phyloP scores from a whole-genome alignment of 1,284 basidiomycete genomes.

The Ustilago crameri region DNA sequence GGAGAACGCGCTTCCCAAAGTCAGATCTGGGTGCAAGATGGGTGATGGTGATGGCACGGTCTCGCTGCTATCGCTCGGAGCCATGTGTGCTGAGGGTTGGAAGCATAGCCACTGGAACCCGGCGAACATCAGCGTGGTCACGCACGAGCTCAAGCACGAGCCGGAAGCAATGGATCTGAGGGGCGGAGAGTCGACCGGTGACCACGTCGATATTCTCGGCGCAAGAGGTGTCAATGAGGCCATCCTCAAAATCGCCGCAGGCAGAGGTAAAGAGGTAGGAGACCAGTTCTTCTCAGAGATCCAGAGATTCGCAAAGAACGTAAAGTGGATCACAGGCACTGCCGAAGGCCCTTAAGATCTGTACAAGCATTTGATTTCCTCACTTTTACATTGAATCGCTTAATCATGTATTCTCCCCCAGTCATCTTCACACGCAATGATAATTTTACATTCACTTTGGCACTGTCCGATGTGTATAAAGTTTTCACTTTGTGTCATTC shows the following conservation, averaged over 20 bases:
- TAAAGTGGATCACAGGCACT: slow-evolving; percentile 48
- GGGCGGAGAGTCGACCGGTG: slow-evolving; percentile 77
- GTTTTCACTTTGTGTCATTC: too few species aligned
- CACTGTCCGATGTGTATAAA: too few species aligned
- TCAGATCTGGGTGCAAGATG: slow-evolving; percentile 61
- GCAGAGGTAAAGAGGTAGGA: slow-evolving; percentile 69
- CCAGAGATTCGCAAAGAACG: slow-evolving; percentile 63
- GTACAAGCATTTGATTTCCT: too few species aligned
- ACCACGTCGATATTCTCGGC: slow-evolving; percentile 91
- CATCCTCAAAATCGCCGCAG: slow-evolving; percentile 87
- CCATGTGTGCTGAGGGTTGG: slow-evolving; percentile 95
- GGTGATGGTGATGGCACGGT: slow-evolving; percentile 90
- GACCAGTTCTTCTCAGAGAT: slow-evolving; percentile 84
- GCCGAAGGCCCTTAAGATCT: slow-evolving; percentile 12
- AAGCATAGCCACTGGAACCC: slow-evolving; percentile 92
- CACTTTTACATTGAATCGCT: too few species aligned
- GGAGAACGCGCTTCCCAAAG: slow-evolving; percentile 51
- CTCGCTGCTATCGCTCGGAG: slow-evolving; percentile 84
- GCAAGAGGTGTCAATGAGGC: slow-evolving; percentile 87
- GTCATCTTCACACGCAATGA: too few species aligned
- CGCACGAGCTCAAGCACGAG: slow-evolving; percentile 88
- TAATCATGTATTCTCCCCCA: too few species aligned
- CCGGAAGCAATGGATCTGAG: slow-evolving; percentile 81
- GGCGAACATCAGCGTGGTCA: slow-evolving; percentile 78
- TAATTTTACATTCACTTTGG: too few species aligned